phyloP scores from a whole-genome alignment of 306 rosid species.

The Sphenostylis stenocarpa region DNA sequence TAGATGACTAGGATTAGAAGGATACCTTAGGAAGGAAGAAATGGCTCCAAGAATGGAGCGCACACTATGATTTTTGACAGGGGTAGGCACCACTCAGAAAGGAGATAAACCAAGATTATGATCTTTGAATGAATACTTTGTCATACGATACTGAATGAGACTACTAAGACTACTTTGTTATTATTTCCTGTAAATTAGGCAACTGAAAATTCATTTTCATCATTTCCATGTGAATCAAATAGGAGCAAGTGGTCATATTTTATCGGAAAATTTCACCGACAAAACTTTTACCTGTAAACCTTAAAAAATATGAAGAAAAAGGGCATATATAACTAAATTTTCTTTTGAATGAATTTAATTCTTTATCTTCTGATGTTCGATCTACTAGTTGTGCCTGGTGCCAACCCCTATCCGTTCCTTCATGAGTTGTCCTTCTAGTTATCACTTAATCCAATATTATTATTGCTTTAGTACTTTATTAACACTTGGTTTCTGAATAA shows the following conservation, averaged over 20 bases:
- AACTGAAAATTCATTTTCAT: background rate
- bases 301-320: no score
- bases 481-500: conserved; percentile 15
- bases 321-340: background rate
- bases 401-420: background rate
- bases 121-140: no score
- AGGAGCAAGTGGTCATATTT: conserved; percentile 2
- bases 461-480: background rate
- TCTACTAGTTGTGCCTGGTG: background rate
- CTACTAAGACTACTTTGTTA: no score
- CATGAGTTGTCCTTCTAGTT: background rate
- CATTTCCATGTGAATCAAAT: background rate
- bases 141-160: background rate
- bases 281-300: background rate
- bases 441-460: background rate
- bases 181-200: background rate
- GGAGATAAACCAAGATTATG: no score
- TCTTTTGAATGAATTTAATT: no score
- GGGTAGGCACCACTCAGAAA: no score
- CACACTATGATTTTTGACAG: no score
- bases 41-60: no score
- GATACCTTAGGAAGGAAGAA: no score
- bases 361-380: background rate
- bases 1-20: no score
- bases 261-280: background rate